Evolutionary conservation across 106 monocot species (phyloP).

Genomic region (Alisma plantagoaquatica): DNA sequence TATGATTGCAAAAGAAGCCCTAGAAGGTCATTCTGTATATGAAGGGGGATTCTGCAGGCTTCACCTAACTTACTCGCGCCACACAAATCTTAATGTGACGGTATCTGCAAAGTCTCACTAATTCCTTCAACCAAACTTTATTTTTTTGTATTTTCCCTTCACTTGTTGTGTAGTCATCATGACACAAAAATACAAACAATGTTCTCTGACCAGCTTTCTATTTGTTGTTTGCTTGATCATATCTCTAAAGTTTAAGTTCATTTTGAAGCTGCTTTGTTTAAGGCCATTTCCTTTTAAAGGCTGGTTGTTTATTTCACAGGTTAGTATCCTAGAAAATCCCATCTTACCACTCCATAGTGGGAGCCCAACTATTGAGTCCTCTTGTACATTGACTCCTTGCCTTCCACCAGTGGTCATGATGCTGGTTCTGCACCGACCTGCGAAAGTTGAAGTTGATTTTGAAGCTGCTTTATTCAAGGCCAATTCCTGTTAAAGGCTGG

Average conservation of each 20-base stretch:
- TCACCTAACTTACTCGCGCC: constrained; percentile 42
- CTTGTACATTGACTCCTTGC: too few species aligned
- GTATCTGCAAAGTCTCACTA: constrained; percentile 7
- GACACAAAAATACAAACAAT: too few species aligned
- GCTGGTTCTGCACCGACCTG: too few species aligned
- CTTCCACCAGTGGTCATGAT: too few species aligned
- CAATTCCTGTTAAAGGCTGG: not conserved
- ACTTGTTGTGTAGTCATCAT: not conserved
- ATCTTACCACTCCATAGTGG: too few species aligned
- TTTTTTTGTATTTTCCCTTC: not conserved
- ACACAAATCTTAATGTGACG: constrained; percentile 53
- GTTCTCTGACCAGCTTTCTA: too few species aligned
- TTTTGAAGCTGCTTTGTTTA: not conserved
- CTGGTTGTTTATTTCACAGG: too few species aligned
- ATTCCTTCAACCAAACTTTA: not conserved
- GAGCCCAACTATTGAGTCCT: too few species aligned
- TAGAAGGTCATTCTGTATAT: constrained; percentile 52
- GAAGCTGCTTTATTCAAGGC: not conserved
- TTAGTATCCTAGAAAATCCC: too few species aligned
- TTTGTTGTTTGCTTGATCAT: not conserved
- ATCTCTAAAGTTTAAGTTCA: not conserved
- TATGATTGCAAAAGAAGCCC: constrained; percentile 27
- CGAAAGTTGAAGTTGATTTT: not conserved
- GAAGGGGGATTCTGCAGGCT: constrained; percentile 58
- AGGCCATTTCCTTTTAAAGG: not conserved